Percentiles rank a stretch among this genome's conserved stretches.
These are phyloP conservation scores for Macrolepiota dolichaula DNA, from an alignment of 768 basidiomycete species.

Conservation along the genomic window DNA sequence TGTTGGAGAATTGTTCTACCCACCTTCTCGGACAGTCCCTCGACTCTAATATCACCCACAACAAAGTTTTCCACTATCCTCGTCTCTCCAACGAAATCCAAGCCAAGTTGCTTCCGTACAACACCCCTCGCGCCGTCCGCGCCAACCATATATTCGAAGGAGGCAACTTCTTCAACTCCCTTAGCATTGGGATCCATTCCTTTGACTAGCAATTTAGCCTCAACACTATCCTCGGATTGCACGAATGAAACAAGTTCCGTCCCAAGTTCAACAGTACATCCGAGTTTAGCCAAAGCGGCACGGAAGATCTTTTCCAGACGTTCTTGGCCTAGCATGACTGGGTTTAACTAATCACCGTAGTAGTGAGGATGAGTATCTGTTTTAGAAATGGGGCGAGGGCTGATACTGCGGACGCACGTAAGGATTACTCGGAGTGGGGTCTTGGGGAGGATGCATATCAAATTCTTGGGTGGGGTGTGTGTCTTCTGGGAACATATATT, in stretches of 20 bases:
- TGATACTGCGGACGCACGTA: slow-evolving; percentile 22
- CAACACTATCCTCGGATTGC: slow-evolving; percentile 31
- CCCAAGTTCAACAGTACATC: slow-evolving; percentile 37
- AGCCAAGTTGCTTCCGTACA: slow-evolving; percentile 37
- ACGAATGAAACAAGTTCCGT: slow-evolving; percentile 43
- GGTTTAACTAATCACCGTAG: slow-evolving; percentile 23
- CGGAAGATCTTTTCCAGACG: slow-evolving; percentile 36
- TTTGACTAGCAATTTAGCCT: slow-evolving; percentile 29
- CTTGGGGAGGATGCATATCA: slow-evolving; percentile 24
- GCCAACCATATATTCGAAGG: slow-evolving; percentile 38
- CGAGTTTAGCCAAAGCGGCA: slow-evolving; percentile 26
- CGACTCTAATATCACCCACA: slow-evolving; percentile 39
- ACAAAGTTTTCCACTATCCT: slow-evolving; percentile 30
- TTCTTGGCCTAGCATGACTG: slow-evolving; percentile 32
- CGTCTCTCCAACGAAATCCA: slow-evolving; percentile 39
- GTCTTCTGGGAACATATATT: slow-evolving; percentile 32
- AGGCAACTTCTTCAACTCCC: slow-evolving; percentile 22
- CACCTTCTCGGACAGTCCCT: slow-evolving; percentile 37
- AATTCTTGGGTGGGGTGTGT: slow-evolving; percentile 24
- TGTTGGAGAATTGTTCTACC: slow-evolving; percentile 9
- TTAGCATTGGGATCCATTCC: slow-evolving; percentile 18
- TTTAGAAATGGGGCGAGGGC: neutral
- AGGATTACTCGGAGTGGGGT: slow-evolving; percentile 30
- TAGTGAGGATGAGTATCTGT: neutral
- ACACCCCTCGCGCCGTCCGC: slow-evolving; percentile 41